phyloP scores from a whole-genome alignment of 1,284 basidiomycete species.

The Ganoderma multipileum region DNA sequence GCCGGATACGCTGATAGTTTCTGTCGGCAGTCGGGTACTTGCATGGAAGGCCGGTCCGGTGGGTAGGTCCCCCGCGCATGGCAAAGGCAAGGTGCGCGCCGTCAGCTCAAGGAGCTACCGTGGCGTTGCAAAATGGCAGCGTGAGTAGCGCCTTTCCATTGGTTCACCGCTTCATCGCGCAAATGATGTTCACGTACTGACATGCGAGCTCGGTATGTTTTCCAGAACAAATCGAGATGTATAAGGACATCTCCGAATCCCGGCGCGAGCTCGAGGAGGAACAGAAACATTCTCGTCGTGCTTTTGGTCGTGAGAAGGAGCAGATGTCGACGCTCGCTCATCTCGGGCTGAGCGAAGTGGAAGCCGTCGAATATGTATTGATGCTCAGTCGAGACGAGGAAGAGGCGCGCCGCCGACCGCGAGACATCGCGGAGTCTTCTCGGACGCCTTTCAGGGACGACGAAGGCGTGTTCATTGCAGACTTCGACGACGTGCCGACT shows the following conservation, averaged over 20 bases:
- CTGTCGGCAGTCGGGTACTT: conserved; percentile 69
- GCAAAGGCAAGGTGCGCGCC: conserved; percentile 43
- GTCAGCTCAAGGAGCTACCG: conserved; percentile 35
- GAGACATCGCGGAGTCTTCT: conserved; percentile 14
- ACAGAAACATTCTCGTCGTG: conserved; percentile 43
- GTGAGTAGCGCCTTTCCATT: conserved; percentile 48
- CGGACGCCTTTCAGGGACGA: conserved; percentile 38
- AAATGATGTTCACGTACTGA: not conserved
- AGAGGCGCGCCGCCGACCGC: conserved; percentile 37
- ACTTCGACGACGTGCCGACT: conserved; percentile 57
- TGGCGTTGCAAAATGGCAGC: conserved; percentile 52
- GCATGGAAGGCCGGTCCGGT: conserved; percentile 72
- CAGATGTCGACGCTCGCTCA: conserved; percentile 61
- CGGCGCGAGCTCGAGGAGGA: conserved; percentile 59
- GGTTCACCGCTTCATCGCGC: not conserved
- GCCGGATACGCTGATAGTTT: conserved; percentile 67
- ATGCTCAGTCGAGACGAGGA: conserved; percentile 89
- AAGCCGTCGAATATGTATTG: conserved; percentile 82
- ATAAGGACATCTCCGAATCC: conserved; percentile 71
- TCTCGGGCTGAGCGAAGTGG: conserved; percentile 79
- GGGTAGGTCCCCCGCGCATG: conserved; percentile 40
- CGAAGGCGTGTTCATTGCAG: conserved; percentile 63
- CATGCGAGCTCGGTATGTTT: not conserved
- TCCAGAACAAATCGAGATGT: conserved; percentile 69
- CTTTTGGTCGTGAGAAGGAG: conserved; percentile 58